Percentiles rank a stretch among this genome's conserved stretches.
These are phyloP conservation scores for Xylaria multiplex DNA, from an alignment of 2,329 filamentous ascomycete genomes.

Conservation along the genomic window DNA sequence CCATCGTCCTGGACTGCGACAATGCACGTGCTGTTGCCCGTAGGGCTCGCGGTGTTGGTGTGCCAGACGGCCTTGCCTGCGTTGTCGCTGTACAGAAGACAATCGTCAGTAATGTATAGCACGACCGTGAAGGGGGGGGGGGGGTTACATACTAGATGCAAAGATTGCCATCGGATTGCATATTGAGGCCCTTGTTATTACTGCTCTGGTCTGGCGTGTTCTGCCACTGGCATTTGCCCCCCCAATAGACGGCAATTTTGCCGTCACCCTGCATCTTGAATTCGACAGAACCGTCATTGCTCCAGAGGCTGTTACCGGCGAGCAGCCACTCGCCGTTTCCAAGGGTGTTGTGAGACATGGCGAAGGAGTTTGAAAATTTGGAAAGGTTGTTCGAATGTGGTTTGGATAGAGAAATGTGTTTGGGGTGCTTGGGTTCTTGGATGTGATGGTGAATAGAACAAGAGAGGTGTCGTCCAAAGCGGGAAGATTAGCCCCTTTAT, in stretches of 20 bases:
- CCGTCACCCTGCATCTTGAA: slow-evolving; percentile 49
- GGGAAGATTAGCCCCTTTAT: slow-evolving; percentile 19
- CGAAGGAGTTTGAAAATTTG: not conserved
- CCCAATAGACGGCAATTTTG: slow-evolving; percentile 48
- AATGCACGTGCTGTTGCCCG: slow-evolving; percentile 42
- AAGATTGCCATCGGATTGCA: slow-evolving; percentile 49
- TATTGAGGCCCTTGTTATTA: slow-evolving; percentile 46
- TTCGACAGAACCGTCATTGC: slow-evolving; percentile 47
- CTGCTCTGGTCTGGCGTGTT: slow-evolving; percentile 45
- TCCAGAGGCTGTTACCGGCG: slow-evolving; percentile 46
- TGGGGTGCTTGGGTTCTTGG: slow-evolving; percentile 1
- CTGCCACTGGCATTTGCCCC: slow-evolving; percentile 46
- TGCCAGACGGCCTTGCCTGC: slow-evolving; percentile 44
- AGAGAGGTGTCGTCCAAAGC: not conserved
- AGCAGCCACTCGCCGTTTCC: slow-evolving; percentile 50
- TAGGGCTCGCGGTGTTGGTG: slow-evolving; percentile 42
- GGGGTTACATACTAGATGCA: slow-evolving; percentile 47
- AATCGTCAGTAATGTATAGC: slow-evolving; percentile 13
- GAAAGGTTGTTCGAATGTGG: not conserved
- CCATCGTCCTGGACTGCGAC: slow-evolving; percentile 49
- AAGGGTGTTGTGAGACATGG: slow-evolving; percentile 43
- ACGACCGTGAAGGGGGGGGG: not conserved
- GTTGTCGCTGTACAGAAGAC: slow-evolving; percentile 24
- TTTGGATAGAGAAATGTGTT: not conserved
- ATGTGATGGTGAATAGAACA: not conserved